Conservation (phyloP, 208 protist genomes). For the Acanthamoeba culbertsoni region DNA sequence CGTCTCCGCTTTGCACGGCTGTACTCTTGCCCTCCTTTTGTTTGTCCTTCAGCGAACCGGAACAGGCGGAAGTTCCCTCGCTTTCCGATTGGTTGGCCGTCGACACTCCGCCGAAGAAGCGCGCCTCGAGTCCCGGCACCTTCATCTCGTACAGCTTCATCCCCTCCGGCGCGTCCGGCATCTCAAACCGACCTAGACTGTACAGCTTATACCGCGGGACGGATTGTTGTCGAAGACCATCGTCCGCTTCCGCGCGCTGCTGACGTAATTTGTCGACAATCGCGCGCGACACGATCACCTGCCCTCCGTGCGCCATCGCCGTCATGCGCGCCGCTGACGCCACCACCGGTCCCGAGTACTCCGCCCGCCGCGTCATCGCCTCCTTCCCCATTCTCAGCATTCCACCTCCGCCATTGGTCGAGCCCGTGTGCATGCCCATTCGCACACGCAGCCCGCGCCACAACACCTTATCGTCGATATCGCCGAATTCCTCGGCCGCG, state of each 20-base stretch:
- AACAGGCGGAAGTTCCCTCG: background rate
- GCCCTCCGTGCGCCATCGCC: conserved; percentile 17
- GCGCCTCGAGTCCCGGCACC: background rate
- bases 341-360: conserved; percentile 25
- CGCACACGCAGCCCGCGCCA: conserved; percentile 75
- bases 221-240: background rate
- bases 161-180: background rate
- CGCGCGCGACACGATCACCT: background rate
- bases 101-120: background rate
- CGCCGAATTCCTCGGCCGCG: background rate
- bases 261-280: background rate
- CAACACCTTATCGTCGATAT: background rate
- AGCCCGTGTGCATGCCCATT: conserved; percentile 78
- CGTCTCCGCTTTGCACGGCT: background rate
- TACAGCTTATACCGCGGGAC: too few species aligned
- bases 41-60: background rate
- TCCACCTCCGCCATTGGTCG: too few species aligned
- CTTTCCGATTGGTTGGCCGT: background rate
- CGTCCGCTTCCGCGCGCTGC: background rate
- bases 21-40: background rate
- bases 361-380: background rate
- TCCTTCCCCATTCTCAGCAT: background rate
- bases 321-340: background rate
- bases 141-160: background rate
- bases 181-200: background rate